Evolutionary conservation across 495 filamentous ascomycete species (phyloP).

Genomic region (Haplographium delicatum): DNA sequence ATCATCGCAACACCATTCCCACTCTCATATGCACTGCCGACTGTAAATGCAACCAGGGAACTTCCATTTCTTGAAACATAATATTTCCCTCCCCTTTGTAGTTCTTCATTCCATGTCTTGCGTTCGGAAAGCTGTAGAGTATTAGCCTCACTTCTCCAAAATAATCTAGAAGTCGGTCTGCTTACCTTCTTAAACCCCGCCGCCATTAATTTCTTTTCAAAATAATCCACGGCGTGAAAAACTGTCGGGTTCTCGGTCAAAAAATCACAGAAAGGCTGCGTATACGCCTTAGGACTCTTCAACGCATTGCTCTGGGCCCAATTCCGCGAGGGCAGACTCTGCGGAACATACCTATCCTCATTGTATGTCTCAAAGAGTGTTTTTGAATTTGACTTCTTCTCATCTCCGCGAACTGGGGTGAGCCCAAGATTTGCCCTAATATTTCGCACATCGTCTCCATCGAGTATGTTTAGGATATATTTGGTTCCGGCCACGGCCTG

Average conservation of each 20-base stretch:
- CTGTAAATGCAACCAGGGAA: conserved; percentile 77
- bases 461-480: no score
- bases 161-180: not conserved
- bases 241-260: conserved; percentile 87
- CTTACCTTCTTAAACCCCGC: conserved; percentile 64
- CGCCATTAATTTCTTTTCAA: conserved; percentile 62
- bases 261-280: conserved; percentile 82
- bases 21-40: conserved; percentile 75
- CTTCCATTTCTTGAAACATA: conserved; percentile 81
- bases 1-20: conserved; percentile 79
- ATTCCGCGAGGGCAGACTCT: not conserved
- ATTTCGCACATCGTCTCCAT: no score
- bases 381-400: not conserved
- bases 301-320: conserved; percentile 5
- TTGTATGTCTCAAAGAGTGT: conserved; percentile 19
- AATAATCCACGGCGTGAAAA: conserved; percentile 78
- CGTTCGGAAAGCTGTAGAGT: conserved; percentile 63
- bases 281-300: conserved; percentile 55
- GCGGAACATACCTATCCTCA: conserved; percentile 1
- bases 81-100: conserved; percentile 82
- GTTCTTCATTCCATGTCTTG: conserved; percentile 67
- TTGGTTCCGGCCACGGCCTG: no score
- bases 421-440: no score
- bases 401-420: not conserved
- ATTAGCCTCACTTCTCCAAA: not conserved